Percentiles rank a stretch among this genome's conserved stretches.
Conservation (phyloP, 2,329 filamentous ascomycete genomes). For the Penicillium frequentans region DNA sequence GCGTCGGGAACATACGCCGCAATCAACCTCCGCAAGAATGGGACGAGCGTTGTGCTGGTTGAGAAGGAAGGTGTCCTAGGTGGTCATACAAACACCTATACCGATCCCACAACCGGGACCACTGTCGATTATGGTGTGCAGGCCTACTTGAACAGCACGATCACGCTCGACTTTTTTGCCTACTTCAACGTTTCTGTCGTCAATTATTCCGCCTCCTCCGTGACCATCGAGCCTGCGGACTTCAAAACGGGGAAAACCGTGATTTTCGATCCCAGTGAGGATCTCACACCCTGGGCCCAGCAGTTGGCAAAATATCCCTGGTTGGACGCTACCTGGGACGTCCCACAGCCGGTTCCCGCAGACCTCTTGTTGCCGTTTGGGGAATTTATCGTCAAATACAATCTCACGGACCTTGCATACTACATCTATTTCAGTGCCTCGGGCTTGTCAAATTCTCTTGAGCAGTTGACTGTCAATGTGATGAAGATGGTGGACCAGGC, state of each 20-base stretch:
- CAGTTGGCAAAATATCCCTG: slow-evolving; percentile 17
- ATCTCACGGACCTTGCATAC: slow-evolving; percentile 1
- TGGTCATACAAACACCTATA: slow-evolving; percentile 26
- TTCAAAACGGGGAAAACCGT: slow-evolving; percentile 19
- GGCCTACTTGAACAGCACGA: slow-evolving; percentile 19
- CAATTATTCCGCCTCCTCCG: too few species aligned
- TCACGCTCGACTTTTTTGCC: slow-evolving; percentile 21
- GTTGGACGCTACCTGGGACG: slow-evolving; percentile 2
- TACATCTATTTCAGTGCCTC: slow-evolving; percentile 15
- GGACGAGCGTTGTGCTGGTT: too few species aligned
- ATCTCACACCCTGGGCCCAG: slow-evolving; percentile 7
- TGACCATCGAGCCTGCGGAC: slow-evolving; percentile 8
- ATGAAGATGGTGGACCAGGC: neutral
- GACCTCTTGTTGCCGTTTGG: slow-evolving; percentile 15
- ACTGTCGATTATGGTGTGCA: slow-evolving; percentile 30
- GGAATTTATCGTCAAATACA: slow-evolving; percentile 17
- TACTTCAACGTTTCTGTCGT: slow-evolving; percentile 11
- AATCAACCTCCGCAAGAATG: too few species aligned
- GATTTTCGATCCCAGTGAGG: too few species aligned
- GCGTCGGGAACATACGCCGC: too few species aligned
- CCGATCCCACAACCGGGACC: slow-evolving; percentile 14
- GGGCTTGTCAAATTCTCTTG: neutral
- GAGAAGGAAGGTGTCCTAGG: slow-evolving; percentile 19
- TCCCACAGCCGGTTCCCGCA: slow-evolving; percentile 17
- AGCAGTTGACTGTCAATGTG: neutral